A percentile compares a stretch with the other conserved stretches of the same genome.
phyloP scores from a whole-genome alignment of 768 basidiomycete species.

The Hygrocybe coccinea region DNA sequence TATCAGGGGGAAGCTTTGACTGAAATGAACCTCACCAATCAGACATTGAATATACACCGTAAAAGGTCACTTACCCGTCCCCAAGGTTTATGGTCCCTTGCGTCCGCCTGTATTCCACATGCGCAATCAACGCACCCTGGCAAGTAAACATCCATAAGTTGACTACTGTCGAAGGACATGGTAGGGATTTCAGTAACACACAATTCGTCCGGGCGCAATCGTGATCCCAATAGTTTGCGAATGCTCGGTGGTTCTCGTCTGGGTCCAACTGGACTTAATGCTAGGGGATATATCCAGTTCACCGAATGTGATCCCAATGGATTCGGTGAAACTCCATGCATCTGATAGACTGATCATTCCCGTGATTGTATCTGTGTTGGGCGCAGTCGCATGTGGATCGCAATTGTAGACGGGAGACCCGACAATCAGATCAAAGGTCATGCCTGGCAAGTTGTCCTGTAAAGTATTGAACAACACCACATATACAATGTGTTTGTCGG shows the following conservation, averaged over 20 bases:
- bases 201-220: background rate
- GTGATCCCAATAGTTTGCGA: background rate
- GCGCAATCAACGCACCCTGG: background rate
- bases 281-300: background rate
- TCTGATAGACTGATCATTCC: background rate
- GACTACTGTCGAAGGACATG: background rate
- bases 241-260: background rate
- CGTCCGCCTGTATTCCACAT: conserved; percentile 1
- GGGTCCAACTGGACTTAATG: background rate
- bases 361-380: background rate
- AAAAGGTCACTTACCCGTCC: background rate
- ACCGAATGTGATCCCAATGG: background rate
- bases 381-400: background rate
- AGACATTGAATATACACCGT: background rate
- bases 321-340: background rate
- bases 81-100: background rate
- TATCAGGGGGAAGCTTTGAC: background rate
- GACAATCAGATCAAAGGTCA: background rate
- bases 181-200: background rate
- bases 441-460: background rate
- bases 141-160: background rate
- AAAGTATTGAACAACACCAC: background rate
- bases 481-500: background rate
- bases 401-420: background rate
- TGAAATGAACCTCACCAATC: background rate